A percentile compares a stretch with the other conserved stretches of the same genome.
Evolutionary conservation across 345 rosid species (phyloP).

Genomic region (Dovyalis caffra): DNA sequence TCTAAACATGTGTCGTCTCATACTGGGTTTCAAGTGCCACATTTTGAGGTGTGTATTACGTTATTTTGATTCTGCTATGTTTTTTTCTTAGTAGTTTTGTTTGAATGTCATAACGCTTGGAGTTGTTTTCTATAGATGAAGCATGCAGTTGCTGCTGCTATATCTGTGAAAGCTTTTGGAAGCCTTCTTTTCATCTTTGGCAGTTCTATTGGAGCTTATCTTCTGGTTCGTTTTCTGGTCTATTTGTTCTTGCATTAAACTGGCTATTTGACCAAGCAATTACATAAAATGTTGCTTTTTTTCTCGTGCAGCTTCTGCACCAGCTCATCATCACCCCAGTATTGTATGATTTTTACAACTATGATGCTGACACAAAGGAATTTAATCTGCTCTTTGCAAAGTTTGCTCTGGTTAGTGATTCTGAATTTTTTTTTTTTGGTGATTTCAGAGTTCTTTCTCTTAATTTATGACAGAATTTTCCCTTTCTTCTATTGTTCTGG

Average conservation of each 20-base stretch:
- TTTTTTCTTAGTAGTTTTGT: neutral
- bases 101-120: neutral
- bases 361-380: slow-evolving; percentile 52
- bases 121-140: slow-evolving; percentile 31
- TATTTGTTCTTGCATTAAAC: neutral
- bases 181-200: slow-evolving; percentile 66
- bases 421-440: neutral
- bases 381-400: slow-evolving; percentile 46
- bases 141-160: slow-evolving; percentile 45
- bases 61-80: neutral
- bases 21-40: slow-evolving; percentile 54
- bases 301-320: slow-evolving; percentile 52
- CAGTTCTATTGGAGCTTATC: slow-evolving; percentile 66
- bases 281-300: neutral
- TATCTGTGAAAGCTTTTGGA: slow-evolving; percentile 65
- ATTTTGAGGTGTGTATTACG: slow-evolving; percentile 38
- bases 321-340: slow-evolving; percentile 48
- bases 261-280: neutral
- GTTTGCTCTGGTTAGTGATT: slow-evolving; percentile 56
- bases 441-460: neutral
- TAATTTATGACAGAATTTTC: neutral
- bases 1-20: slow-evolving; percentile 40
- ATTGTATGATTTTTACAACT: slow-evolving; percentile 71
- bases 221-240: slow-evolving; percentile 47
- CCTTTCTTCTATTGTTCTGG: too few species aligned